Evolutionary conservation across 306 rosid species (phyloP), one percentile per base, ranked within the genome.

Genomic region (Prunus campanulata): DNA sequence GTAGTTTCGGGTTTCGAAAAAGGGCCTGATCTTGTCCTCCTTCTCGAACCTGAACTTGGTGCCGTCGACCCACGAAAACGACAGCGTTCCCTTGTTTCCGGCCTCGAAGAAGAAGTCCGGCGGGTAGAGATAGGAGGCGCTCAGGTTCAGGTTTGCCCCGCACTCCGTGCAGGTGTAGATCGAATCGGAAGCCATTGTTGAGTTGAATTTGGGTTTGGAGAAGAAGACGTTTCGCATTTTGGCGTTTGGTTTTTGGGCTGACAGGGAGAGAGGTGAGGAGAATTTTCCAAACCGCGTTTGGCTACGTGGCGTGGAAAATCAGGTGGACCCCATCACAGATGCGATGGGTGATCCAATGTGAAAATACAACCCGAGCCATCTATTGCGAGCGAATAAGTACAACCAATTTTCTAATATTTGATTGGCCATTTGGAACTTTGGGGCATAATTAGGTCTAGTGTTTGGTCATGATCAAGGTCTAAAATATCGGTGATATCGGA

Each of bases 21-120:
- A 95, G 0, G 97, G 97, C 8, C 80, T 83, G 60, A 95, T 83
- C 82, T 89, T 92, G 85, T 95, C 96, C 85, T 92, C 98, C 32
- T 87, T 83, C 77, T 89, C 81, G 90, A 90, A 88, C 48, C 77
- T 72, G 86, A 95, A 89, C 76, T 92, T 95, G 86, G 90, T 49
- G 51, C 81, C 0, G 71, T 89, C 96, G 47, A 95, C 82, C 47
- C 66, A 22, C 3, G 98, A 79, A 87, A 95, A 95, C 6, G 98
- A 95, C 24, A 88, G 56, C 16, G 97, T 80, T 50, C 83, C 86
- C 64, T 92, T 95, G 93, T 92, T 92, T 1, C 96, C 98, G 18
- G 97, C 92, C 81, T 95, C 98, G 81, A 95, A 92, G 88, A 81
- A 92, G 86, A 85, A 80, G 15, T 88, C 92, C 18, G 90, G 80